phyloP scores from a whole-genome alignment of 2,329 filamentous ascomycete genomes.

The Penicillium sumatraense region DNA sequence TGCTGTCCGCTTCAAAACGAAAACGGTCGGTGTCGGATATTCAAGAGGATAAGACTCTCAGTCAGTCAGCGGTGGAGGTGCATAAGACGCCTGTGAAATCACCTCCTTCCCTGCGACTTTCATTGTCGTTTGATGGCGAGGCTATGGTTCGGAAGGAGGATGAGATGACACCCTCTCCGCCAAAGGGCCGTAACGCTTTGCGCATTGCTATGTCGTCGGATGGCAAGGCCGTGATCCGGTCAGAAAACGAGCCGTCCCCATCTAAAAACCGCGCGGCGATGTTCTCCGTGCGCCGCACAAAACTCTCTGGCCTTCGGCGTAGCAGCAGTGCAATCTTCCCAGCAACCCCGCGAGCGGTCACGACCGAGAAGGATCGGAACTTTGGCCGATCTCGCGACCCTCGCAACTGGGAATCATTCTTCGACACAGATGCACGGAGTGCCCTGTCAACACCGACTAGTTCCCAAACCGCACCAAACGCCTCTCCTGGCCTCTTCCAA shows the following conservation, averaged over 20 bases:
- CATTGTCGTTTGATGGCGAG: conserved; percentile 47
- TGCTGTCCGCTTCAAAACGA: conserved; percentile 31
- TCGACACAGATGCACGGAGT: conserved; percentile 77
- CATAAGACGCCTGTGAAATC: conserved; percentile 32
- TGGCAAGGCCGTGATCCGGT: conserved; percentile 85
- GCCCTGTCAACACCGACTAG: conserved; percentile 81
- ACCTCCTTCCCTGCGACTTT: conserved; percentile 46
- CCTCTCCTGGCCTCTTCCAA: conserved; percentile 79
- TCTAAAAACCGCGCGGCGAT: conserved; percentile 58
- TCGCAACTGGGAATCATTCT: conserved; percentile 88
- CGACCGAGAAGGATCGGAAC: conserved; percentile 51
- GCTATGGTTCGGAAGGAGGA: conserved; percentile 43
- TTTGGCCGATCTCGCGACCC: conserved; percentile 84
- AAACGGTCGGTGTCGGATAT: conserved; percentile 41
- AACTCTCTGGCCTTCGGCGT: conserved; percentile 63
- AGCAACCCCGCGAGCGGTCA: conserved; percentile 62
- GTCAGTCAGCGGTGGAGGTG: conserved; percentile 18
- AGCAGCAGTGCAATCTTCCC: conserved; percentile 71
- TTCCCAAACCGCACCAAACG: conserved; percentile 66
- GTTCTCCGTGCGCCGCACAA: conserved; percentile 53
- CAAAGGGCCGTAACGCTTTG: conserved; percentile 57
- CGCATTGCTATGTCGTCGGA: conserved; percentile 84
- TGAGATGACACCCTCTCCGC: conserved; percentile 46
- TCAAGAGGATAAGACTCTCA: conserved; percentile 15
- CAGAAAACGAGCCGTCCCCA: conserved; percentile 71